Evolutionary conservation across 306 rosid species (phyloP).

Genomic region (Trifolium subterraneum): DNA sequence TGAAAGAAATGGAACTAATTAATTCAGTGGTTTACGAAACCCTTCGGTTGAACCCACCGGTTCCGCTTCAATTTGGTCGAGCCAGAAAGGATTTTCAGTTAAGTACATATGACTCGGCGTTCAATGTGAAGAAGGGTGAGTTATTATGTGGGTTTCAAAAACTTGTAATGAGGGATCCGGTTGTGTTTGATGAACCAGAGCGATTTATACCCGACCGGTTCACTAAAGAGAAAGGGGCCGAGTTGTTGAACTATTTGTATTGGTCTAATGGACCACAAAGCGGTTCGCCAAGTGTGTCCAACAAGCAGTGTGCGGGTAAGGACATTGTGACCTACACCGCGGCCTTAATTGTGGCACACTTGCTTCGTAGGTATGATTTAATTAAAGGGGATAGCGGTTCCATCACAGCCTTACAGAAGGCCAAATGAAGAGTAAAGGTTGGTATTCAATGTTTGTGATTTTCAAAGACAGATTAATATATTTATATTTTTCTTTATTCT

Average conservation of each 20-base stretch:
- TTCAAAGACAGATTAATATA: not conserved
- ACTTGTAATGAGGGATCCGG: constrained; percentile 72
- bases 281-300: constrained; percentile 57
- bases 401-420: constrained; percentile 64
- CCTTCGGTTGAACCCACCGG: constrained; percentile 86
- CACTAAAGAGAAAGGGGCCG: constrained; percentile 53
- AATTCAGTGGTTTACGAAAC: constrained; percentile 80
- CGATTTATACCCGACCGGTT: constrained; percentile 79
- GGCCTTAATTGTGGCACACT: constrained; percentile 60
- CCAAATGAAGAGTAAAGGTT: constrained; percentile 42
- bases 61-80: constrained; percentile 78
- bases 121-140: constrained; percentile 79
- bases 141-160: constrained; percentile 79
- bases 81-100: constrained; percentile 80
- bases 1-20: constrained; percentile 66
- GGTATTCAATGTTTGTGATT: not conserved
- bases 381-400: constrained; percentile 61
- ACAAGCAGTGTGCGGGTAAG: constrained; percentile 87
- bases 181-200: constrained; percentile 74
- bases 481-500: not conserved
- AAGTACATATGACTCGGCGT: constrained; percentile 64
- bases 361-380: constrained; percentile 73
- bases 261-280: constrained; percentile 97
- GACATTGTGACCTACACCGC: constrained; percentile 73
- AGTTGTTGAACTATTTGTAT: constrained; percentile 63